These are phyloP conservation scores for Oldenlandia corymbosa DNA, from an alignment of 257 asterid genomes.

Conservation along the genomic window DNA sequence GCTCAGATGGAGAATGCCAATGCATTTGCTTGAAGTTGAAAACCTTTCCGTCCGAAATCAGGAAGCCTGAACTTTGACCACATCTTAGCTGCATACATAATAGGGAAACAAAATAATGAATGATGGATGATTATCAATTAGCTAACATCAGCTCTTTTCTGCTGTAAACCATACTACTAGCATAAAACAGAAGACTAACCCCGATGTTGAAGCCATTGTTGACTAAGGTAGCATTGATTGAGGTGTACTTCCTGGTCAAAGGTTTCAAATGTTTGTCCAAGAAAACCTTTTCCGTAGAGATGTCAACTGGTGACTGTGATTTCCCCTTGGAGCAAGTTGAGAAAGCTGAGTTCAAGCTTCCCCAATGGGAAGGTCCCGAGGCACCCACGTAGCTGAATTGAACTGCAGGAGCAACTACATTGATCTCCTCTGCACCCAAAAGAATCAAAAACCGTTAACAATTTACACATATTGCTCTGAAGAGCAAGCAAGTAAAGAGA, in stretches of 20 bases:
- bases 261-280: constrained; percentile 39
- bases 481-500: no score
- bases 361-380: constrained; percentile 75
- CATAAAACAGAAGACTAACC: no score
- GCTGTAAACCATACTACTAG: no score
- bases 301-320: constrained; percentile 66
- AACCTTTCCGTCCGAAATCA: constrained; percentile 42
- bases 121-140: no score
- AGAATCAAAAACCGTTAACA: neutral
- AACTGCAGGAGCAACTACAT: constrained; percentile 15
- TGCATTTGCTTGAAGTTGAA: constrained; percentile 71
- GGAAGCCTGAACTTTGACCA: constrained; percentile 46
- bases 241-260: constrained; percentile 40
- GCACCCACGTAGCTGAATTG: constrained; percentile 60
- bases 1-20: constrained; percentile 92
- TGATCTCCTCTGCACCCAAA: neutral
- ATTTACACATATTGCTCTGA: neutral
- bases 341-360: constrained; percentile 60
- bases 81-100: constrained; percentile 52
- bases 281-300: constrained; percentile 28
- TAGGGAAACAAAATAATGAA: no score
- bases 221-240: constrained; percentile 56
- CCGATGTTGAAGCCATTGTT: constrained; percentile 59
- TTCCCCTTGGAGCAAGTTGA: constrained; percentile 54
- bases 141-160: no score